Conservation (phyloP, 805 yeast species). For the Starmerella stigmatis region DNA sequence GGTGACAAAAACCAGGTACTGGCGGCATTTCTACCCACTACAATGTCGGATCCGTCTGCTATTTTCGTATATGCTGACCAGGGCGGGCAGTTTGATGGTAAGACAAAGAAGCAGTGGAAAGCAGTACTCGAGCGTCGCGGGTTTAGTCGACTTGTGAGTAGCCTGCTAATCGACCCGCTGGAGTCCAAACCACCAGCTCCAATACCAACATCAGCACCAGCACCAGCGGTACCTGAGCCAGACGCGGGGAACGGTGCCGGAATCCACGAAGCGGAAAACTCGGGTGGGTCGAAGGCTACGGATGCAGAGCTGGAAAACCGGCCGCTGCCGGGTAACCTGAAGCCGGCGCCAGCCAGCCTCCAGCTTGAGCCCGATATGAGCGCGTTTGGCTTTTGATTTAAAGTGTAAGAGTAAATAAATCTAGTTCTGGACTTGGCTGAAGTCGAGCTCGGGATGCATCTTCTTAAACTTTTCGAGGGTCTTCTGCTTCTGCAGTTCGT, state of each 20-base stretch:
- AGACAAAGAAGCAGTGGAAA: not conserved
- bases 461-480: slow-evolving; percentile 33
- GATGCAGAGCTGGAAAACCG: slow-evolving; percentile 44
- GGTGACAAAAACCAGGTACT: not conserved
- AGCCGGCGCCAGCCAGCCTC: slow-evolving; percentile 42
- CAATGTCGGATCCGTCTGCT: not conserved
- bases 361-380: slow-evolving; percentile 72
- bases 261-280: no score
- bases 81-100: slow-evolving; percentile 5
- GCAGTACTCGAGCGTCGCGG: not conserved
- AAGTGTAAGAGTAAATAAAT: not conserved
- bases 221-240: no score
- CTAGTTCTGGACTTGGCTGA: slow-evolving; percentile 29
- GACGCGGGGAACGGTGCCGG: no score
- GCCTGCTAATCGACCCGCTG: not conserved
- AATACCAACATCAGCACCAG: no score
- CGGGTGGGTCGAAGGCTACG: no score
- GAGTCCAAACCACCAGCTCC: not conserved
- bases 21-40: not conserved
- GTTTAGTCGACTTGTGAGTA: not conserved
- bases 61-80: slow-evolving; percentile 1
- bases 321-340: slow-evolving; percentile 13
- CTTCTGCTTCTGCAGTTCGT: slow-evolving; percentile 31
- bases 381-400: slow-evolving; percentile 45
- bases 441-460: slow-evolving; percentile 39